Conservation (phyloP, 1,284 basidiomycete species). For the Austropuccinia psidii region DNA sequence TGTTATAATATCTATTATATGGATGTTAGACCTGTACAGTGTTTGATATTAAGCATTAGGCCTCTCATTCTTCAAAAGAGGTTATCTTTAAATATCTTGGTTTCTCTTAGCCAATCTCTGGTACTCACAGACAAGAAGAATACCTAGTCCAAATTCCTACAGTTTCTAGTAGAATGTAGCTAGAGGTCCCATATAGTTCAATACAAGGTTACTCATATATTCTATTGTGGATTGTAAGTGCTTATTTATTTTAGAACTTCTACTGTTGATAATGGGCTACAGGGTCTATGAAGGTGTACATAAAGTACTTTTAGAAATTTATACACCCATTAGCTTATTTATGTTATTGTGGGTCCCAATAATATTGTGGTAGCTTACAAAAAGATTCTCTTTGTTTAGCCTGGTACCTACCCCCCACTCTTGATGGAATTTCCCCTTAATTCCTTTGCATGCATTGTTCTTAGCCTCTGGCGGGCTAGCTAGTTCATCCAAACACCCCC, state of each 20-base stretch:
- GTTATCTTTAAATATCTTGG: neutral
- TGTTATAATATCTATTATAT: neutral
- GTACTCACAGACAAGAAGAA: neutral
- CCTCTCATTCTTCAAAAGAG: neutral
- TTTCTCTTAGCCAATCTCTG: neutral
- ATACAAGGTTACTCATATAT: neutral
- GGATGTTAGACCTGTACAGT: neutral
- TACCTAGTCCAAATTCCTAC: too few relatives aligned
- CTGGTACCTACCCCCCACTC: neutral
- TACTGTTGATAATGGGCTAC: neutral
- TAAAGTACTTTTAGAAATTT: too few relatives aligned
- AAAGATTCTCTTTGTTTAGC: too few relatives aligned
- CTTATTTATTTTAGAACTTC: neutral
- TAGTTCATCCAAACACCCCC: too few relatives aligned
- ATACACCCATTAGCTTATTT: neutral
- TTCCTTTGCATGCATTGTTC: neutral
- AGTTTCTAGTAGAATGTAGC: too few relatives aligned
- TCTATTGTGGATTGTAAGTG: neutral
- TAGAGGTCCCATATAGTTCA: too few relatives aligned
- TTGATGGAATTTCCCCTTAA: neutral
- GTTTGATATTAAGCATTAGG: neutral
- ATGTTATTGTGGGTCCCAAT: too few relatives aligned
- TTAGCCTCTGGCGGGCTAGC: neutral
- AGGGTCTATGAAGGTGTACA: neutral
- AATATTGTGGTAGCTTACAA: too few relatives aligned